phyloP scores from a whole-genome alignment of 352 stramenopile genomes.

The Phytopythium vexans region DNA sequence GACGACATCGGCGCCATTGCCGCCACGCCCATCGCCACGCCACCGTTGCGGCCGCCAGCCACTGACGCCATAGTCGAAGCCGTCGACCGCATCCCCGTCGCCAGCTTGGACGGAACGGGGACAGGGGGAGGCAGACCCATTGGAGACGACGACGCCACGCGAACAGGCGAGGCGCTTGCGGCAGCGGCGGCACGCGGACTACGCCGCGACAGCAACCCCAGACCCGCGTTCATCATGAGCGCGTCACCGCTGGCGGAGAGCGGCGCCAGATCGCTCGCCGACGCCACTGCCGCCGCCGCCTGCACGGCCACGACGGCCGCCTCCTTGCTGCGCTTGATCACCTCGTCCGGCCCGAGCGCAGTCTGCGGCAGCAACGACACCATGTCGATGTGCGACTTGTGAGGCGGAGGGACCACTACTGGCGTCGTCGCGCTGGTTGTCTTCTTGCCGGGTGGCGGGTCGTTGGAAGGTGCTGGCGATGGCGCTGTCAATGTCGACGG shows the following conservation, averaged over 20 bases:
- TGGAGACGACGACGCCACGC: background rate
- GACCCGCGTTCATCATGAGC: slow-evolving; percentile 23
- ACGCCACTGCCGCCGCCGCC: slow-evolving; percentile 62
- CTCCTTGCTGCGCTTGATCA: slow-evolving; percentile 87
- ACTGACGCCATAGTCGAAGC: too few species aligned
- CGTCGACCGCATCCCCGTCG: background rate
- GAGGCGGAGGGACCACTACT: slow-evolving; percentile 41
- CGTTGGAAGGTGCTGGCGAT: too few species aligned
- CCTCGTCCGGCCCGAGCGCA: slow-evolving; percentile 67
- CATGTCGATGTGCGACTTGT: slow-evolving; percentile 82
- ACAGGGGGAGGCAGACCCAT: slow-evolving; percentile 11
- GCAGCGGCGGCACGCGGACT: too few species aligned
- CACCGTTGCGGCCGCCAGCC: slow-evolving; percentile 1
- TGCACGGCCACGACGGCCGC: slow-evolving; percentile 70
- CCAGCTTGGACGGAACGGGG: slow-evolving; percentile 5
- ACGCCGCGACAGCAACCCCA: too few species aligned
- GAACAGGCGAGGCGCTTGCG: too few species aligned
- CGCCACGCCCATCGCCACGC: background rate
- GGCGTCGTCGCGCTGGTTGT: slow-evolving; percentile 26
- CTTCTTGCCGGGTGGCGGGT: slow-evolving; percentile 6
- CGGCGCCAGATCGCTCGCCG: slow-evolving; percentile 38
- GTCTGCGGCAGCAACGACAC: slow-evolving; percentile 51
- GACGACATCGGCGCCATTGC: slow-evolving; percentile 7
- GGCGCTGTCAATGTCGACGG: slow-evolving; percentile 13
- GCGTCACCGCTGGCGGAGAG: slow-evolving; percentile 46